Percentiles rank a stretch among this genome's conserved stretches.
phyloP scores from a whole-genome alignment of 192 early-diverging fungal genomes.

The Coemansia brasiliensis region DNA sequence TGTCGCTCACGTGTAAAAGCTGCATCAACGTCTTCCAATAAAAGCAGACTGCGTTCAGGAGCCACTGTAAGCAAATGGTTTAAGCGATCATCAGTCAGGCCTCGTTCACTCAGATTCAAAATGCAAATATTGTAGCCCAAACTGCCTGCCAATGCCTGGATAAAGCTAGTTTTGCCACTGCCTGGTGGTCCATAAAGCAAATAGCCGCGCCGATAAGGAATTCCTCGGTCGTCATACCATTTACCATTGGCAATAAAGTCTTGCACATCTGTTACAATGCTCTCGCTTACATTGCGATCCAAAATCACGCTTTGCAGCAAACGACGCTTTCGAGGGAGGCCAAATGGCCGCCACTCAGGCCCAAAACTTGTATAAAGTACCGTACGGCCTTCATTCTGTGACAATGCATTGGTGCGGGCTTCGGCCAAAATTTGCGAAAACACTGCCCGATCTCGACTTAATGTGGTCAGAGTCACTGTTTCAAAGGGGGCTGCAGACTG shows the following conservation, averaged over 20 bases:
- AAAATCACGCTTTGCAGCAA: conserved; percentile 73
- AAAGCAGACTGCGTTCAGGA: conserved; percentile 76
- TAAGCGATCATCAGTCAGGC: conserved; percentile 80
- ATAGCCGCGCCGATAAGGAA: conserved; percentile 89
- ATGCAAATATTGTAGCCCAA: conserved; percentile 89
- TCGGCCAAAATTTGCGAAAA: conserved; percentile 78
- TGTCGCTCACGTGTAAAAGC: conserved; percentile 71
- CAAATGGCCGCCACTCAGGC: conserved; percentile 96
- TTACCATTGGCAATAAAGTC: conserved; percentile 77
- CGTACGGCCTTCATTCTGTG: conserved; percentile 91
- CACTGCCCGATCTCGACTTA: conserved; percentile 75
- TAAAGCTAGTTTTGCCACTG: conserved; percentile 90
- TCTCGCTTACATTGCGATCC: conserved; percentile 64
- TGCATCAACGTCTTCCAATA: conserved; percentile 84
- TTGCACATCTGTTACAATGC: conserved; percentile 68
- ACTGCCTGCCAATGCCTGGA: conserved; percentile 85
- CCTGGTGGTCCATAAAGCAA: conserved; percentile 87
- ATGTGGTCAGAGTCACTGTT: conserved; percentile 88
- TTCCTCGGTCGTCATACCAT: conserved; percentile 83
- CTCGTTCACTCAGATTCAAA: conserved; percentile 78
- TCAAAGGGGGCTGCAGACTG: conserved; percentile 92
- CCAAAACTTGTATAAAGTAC: conserved; percentile 95
- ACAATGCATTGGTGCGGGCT: conserved; percentile 77
- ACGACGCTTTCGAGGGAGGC: conserved; percentile 80
- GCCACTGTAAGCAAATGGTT: conserved; percentile 78